Evolutionary conservation across 176 grass and related monocot genomes (phyloP), one percentile per base, ranked within the genome.

Genomic region (Areca catechu): DNA sequence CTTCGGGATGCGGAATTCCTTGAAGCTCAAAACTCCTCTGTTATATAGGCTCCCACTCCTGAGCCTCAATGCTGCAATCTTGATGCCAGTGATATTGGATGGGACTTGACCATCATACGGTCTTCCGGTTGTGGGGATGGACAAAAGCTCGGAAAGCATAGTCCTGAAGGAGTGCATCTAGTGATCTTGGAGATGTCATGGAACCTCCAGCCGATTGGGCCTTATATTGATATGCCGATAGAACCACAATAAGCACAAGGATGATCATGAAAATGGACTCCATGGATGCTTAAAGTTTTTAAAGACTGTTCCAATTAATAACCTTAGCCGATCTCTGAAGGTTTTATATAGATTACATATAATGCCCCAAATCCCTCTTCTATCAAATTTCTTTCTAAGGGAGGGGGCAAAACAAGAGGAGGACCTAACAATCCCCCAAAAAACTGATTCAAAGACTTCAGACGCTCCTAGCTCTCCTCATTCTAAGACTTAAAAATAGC

Each of bases 121-220:
- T 22, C 78, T 71, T 62, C 93, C 87, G 5, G 93, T n/a, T 88
- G n/a, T 12, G 93, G 15, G 93, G 83, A 3, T 60, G 83, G n/a
- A 0, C 60, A 22, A 97, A 74, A 4, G 87, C 72, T 50, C 51
- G 68, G 78, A 73, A 97, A 3, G 84, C 93, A 62, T 85, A 80
- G 20, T 80, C 75, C 74, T 97, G 93, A 58, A 97, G 76, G 66
- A 86, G 54, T 12, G 84, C 63, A 75, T 97, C 84, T 3, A 92
- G 72, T 52, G 74, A 22, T 59, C 81, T 63, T 12, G 73, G 74
- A 54, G 17, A 9, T 4, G 12, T 20, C 7, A 15, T 7, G 7
- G 65, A 55, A 30, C 51, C 24, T 34, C n/a, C 51, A 22, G 78
- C 37, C 16, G 77, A 51, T 61, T 82, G 79, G 15, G 73, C 59